phyloP scores from a whole-genome alignment of 2,329 filamentous ascomycete genomes.

The Ophiostoma triangulosporum region DNA sequence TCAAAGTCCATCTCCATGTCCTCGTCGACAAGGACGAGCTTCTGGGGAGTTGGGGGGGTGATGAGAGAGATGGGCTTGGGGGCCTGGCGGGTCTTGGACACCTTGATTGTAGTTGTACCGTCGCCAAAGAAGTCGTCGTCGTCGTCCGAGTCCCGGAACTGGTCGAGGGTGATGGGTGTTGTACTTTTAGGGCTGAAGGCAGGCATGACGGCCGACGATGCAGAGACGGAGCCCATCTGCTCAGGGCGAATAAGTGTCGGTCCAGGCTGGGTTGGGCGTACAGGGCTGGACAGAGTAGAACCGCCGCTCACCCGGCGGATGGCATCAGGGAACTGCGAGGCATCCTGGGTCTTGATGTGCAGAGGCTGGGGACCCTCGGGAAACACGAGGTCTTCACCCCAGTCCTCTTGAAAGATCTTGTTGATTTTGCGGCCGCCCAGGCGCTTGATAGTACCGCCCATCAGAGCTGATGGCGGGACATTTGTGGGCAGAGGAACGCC shows the following conservation, averaged over 20 bases:
- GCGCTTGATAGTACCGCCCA: conserved; percentile 86
- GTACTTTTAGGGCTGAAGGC: background rate
- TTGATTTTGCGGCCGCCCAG: conserved; percentile 63
- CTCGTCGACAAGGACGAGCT: conserved; percentile 36
- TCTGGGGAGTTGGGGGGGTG: conserved; percentile 41
- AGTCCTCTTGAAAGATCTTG: conserved; percentile 64
- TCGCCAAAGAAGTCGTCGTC: conserved; percentile 52
- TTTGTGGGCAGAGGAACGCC: conserved; percentile 84
- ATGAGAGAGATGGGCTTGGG: conserved; percentile 38
- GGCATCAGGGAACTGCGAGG: conserved; percentile 50
- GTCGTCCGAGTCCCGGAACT: conserved; percentile 47
- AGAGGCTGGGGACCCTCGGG: conserved; percentile 45
- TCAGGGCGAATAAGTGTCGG: conserved; percentile 20
- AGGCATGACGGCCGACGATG: conserved; percentile 24
- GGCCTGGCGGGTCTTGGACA: conserved; percentile 44
- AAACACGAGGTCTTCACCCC: conserved; percentile 65
- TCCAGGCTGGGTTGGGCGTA: conserved; percentile 16
- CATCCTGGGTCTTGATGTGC: conserved; percentile 50
- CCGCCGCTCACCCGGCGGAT: conserved; percentile 52
- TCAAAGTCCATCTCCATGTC: conserved; percentile 63
- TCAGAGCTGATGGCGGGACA: conserved; percentile 74
- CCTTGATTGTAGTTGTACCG: conserved; percentile 52
- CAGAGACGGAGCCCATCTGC: conserved; percentile 22
- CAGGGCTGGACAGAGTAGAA: conserved; percentile 39
- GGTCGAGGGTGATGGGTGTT: conserved; percentile 40